These are phyloP conservation scores for Esteya vermicola DNA, from an alignment of 2,329 filamentous ascomycete species.

Conservation along the genomic window DNA sequence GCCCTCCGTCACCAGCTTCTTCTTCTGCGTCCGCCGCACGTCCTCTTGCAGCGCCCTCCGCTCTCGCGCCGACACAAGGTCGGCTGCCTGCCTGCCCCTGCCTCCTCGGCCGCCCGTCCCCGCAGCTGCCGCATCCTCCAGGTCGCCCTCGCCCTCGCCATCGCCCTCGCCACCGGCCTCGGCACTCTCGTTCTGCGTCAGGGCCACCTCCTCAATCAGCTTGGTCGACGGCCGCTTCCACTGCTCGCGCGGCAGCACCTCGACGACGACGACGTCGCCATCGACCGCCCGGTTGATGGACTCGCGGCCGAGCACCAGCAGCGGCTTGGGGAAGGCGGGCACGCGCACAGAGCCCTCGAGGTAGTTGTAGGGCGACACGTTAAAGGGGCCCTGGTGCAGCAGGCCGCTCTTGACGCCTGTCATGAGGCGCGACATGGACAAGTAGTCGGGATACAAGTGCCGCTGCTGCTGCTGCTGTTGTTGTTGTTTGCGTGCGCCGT, in stretches of 20 bases:
- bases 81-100: neutral
- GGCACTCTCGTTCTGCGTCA: constrained; percentile 88
- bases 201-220: constrained; percentile 83
- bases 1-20: constrained; percentile 38
- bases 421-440: constrained; percentile 80
- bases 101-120: neutral
- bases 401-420: constrained; percentile 81
- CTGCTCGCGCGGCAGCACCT: constrained; percentile 83
- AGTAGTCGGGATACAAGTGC: constrained; percentile 80
- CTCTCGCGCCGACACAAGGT: constrained; percentile 29
- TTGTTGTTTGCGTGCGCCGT: neutral
- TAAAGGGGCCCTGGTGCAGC: constrained; percentile 89
- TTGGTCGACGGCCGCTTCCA: constrained; percentile 96
- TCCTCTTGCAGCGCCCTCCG: constrained; percentile 79
- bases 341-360: constrained; percentile 87
- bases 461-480: constrained; percentile 34
- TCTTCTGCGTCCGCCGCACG: constrained; percentile 68
- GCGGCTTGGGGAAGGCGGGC: constrained; percentile 73
- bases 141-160: constrained; percentile 45
- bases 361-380: constrained; percentile 96
- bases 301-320: constrained; percentile 80
- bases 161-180: constrained; percentile 41
- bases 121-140: constrained; percentile 21
- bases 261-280: constrained; percentile 84
- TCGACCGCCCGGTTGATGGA: constrained; percentile 92